Evolutionary conservation across 768 basidiomycete genomes (phyloP), one percentile per base, ranked within the genome.

Genomic region (Kwoniella mangroviensis): DNA sequence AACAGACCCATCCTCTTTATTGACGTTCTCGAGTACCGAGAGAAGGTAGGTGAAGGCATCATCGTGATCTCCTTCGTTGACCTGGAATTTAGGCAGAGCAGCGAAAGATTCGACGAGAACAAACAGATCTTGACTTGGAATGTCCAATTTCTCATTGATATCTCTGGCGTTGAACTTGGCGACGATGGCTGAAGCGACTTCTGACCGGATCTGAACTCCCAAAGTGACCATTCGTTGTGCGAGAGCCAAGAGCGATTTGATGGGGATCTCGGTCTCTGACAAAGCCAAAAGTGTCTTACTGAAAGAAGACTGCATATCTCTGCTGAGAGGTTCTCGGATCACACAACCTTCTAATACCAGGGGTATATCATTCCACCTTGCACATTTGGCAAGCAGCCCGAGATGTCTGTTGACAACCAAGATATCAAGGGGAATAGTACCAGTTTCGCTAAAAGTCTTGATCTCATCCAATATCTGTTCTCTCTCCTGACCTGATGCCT

Each of bases 61-160:
- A 42, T 78, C 72, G 57, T 71, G 52, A 34, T 78, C 76, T 9
- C 59, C 67, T n/a, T 70, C 69, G 9, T 55, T 53, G 24, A 58
- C 21, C 17, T 59, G 34, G 4, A 3, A 21, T 21, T 15, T 0
- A 11, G 63, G 63, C 2, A 65, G 43, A 7, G 49, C 51, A 22
- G 34, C 64, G 24, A 65, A 60, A 34, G 41, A 41, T n/a, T 67
- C 68, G 51, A 74, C 40, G n/a, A 74, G 54, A 4, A 55, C 65
- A n/a, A 60, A 54, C 49, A 62, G 61, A 12, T 43, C 28, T 7
- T 73, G 63, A 17, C n/a, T 43, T 10, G 61, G 62, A 10, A 71
- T 22, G 4, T 26, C 67, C 6, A 67, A 24, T 22, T 58, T 40
- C 11, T 43, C 40, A n/a, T 57, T 34, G 2, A 63, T 40, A 21